Conservation (phyloP, 352 stramenopile genomes). For the Peronospora tabacina region DNA sequence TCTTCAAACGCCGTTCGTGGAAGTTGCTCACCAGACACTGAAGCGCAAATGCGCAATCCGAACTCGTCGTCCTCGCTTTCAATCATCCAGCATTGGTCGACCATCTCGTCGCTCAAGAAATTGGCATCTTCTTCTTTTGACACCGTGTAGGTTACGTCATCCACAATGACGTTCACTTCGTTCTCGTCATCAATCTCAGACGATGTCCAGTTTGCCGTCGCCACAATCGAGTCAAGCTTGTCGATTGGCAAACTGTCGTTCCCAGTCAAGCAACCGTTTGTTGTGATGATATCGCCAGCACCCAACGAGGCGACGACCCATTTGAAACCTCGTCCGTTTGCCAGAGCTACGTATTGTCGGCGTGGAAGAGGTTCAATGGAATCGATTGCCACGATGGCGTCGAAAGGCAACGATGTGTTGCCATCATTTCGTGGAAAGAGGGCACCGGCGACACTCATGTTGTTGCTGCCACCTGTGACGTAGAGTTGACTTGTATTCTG, state of each 20-base stretch:
- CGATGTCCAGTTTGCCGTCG: constrained; percentile 17
- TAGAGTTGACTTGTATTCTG: constrained; percentile 16
- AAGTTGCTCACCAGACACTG: background rate
- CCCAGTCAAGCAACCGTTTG: constrained; percentile 13
- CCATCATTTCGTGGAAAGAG: constrained; percentile 17
- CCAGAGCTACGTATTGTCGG: constrained; percentile 16
- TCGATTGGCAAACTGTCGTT: constrained; percentile 4
- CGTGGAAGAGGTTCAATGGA: constrained; percentile 6
- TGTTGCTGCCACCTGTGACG: constrained; percentile 16
- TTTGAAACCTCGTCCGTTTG: constrained; percentile 23
- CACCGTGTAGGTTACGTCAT: constrained; percentile 14
- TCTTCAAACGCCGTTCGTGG: constrained; percentile 9
- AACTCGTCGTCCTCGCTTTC: constrained; percentile 12
- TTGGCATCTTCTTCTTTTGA: constrained; percentile 9
- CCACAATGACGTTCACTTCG: constrained; percentile 12
- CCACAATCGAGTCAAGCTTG: constrained; percentile 11
- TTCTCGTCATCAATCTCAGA: constrained; percentile 3
- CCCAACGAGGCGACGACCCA: constrained; percentile 17
- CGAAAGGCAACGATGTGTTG: constrained; percentile 11
- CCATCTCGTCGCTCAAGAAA: constrained; percentile 1
- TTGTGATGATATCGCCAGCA: constrained; percentile 14
- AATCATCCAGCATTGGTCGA: constrained; percentile 19
- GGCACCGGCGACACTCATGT: constrained; percentile 14
- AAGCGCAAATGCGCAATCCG: constrained; percentile 9
- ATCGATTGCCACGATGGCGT: constrained; percentile 14